Base-by-base conservation (phyloP, 2,329 filamentous ascomycete species). In the Penicillium sp. region DNA sequence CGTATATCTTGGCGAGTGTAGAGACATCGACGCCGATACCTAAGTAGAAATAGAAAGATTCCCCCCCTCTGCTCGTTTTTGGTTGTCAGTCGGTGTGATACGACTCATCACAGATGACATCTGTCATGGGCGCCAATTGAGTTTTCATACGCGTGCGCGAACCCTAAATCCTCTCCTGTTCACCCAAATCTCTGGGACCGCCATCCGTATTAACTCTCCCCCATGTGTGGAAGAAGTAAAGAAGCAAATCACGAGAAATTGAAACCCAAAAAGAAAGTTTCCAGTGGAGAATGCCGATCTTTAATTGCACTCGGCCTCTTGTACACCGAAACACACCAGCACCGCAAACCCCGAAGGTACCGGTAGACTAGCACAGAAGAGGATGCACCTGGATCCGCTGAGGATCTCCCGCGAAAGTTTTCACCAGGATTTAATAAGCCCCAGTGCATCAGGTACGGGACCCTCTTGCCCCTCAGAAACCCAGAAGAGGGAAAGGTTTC, bases 361-460 rank as follows among this genome's bases (percentile, higher is more conserved):
- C 14, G 29, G 29, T 31, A 31, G 29, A 12, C 29, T 31, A 31
- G 29, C 14, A 31, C 29, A 15, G 29, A 15, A 12, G 29, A 31
- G 29, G 14, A 12, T 31, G 29, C 12, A 11, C 27, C 49, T 51
- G 49, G 69, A 71, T 71, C 69, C 69, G 59, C 67, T 65, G 67
- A 59, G 69, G 69, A 72, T 71, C 69, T 71, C 69, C 69, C 69
- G 69, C 57, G 65, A 70, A 67, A 61, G 63, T 71, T 70, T 67
- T 43, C 25, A 49, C 55, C 59, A 64, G 40, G 44, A 58, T 61
- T 60, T 61, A 64, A 66, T 66, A 57, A 60, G 64, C 65, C 58
- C 64, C 53, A 50, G 41, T 37, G 49, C 43, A 27, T 35, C 51
- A 61, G 57, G 56, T 50, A 63, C 60, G 68, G 61, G 54, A 49